Evolutionary conservation across 257 asterid genomes (phyloP).

Genomic region (Parsonsia alboflavescens): DNA sequence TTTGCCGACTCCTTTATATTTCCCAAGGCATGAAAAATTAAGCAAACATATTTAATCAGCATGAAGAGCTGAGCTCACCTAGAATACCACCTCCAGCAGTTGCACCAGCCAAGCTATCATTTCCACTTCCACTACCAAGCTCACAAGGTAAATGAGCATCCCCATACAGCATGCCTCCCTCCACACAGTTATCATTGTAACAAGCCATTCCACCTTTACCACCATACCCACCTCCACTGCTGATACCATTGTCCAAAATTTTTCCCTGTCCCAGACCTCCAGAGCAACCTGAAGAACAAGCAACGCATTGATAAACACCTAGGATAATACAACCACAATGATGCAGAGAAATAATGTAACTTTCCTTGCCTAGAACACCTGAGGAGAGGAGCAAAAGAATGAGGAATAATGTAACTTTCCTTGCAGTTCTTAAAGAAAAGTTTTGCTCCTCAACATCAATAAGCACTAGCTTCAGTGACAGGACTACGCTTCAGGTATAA

Average conservation of each 20-base stretch:
- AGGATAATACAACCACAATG: neutral
- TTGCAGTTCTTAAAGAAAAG: neutral
- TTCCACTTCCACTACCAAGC: slow-evolving; percentile 98
- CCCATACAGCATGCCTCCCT: slow-evolving; percentile 86
- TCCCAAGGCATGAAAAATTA: neutral
- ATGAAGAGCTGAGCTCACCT: slow-evolving; percentile 46
- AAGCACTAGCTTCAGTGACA: neutral
- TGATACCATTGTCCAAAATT: slow-evolving; percentile 53
- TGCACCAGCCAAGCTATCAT: slow-evolving; percentile 64
- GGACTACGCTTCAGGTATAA: neutral
- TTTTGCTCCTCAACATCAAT: neutral
- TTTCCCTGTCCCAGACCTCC: slow-evolving; percentile 87
- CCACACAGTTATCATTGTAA: slow-evolving; percentile 60
- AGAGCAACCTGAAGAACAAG: slow-evolving; percentile 64
- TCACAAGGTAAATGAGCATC: slow-evolving; percentile 83
- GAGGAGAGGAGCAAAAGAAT: neutral
- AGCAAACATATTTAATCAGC: neutral
- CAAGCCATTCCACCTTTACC: slow-evolving; percentile 94
- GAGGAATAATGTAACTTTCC: neutral
- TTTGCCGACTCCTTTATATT: neutral
- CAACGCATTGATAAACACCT: neutral
- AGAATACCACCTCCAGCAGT: slow-evolving; percentile 92
- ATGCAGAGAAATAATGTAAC: neutral
- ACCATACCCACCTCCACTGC: slow-evolving; percentile 98
- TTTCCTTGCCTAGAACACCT: too few species aligned